These are phyloP conservation scores for Penicillium frequentans DNA, from an alignment of 2,329 filamentous ascomycete genomes.

Conservation along the genomic window DNA sequence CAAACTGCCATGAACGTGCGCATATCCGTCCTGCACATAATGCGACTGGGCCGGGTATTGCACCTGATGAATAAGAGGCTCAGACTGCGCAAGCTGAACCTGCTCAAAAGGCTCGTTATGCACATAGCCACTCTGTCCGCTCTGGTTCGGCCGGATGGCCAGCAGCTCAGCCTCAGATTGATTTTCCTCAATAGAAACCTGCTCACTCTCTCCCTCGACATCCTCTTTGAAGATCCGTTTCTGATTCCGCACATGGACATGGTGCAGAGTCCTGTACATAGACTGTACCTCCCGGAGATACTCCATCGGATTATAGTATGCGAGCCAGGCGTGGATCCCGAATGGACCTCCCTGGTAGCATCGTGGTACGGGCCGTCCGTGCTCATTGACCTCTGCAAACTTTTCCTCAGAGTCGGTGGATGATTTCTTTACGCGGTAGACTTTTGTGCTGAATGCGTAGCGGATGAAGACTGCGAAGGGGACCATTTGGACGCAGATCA, in stretches of 20 bases:
- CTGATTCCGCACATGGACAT: not conserved
- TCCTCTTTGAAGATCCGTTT: not conserved
- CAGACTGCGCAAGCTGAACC: not conserved
- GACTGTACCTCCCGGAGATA: slow-evolving; percentile 7
- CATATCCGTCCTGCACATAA: not conserved
- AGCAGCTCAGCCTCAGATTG: not conserved
- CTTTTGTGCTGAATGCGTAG: slow-evolving; percentile 28
- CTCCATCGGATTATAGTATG: slow-evolving; percentile 9
- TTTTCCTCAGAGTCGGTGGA: not conserved
- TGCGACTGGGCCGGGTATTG: not conserved
- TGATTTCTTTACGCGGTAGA: slow-evolving; percentile 15
- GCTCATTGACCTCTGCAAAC: not conserved
- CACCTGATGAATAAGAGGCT: not conserved
- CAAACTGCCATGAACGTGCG: not conserved
- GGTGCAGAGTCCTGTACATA: slow-evolving; percentile 5
- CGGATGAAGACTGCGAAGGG: slow-evolving; percentile 32
- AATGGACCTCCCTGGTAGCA: slow-evolving; percentile 14
- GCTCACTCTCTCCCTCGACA: not conserved
- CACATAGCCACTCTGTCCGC: not conserved
- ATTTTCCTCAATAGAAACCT: not conserved
- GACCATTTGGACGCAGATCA: slow-evolving; percentile 34
- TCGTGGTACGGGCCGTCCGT: not conserved
- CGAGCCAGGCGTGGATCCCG: slow-evolving; percentile 11
- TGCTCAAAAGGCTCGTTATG: not conserved
- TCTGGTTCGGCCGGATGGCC: not conserved